Evolutionary conservation across 345 rosid species (phyloP), one percentile per base, ranked within the genome.

Genomic region (Pugionium dolabratum): DNA sequence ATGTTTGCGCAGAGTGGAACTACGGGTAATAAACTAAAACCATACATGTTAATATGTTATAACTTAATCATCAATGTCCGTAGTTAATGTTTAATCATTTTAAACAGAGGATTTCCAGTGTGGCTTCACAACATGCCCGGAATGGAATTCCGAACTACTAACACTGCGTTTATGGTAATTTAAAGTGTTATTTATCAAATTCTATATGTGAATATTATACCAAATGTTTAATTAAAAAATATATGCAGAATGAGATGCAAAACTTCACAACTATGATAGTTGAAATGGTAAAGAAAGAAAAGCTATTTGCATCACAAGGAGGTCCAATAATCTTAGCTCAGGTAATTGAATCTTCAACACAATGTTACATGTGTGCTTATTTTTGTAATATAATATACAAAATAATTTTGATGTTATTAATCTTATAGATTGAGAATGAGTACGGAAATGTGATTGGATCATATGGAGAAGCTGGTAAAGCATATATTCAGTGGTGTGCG

Each of bases 291-390:
- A 86, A 74, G 59, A 54, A 52, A 7, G 86, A 78, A 54, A 86
- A 86, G 64, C 26, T 89, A 31, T 86, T 81, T 72, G 86, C 88
- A 59, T 51, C 90, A 51, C 92, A 89, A 72, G 93, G 96, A 71
- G 93, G 96, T 4, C 96, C 93, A 1, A 86, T 89, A 28, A 68
- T 89, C 62, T 77, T 86, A 62, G 74, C 87, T 35, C 96, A 88
- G 86, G 78, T 46, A 86, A 37, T 79, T 64, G 8, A 18, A 80
- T 3, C 66, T 84, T 11, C 18, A 18, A 80, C 4, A 51, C 1
- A 27, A 60, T 18, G 18, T 18, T 18, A 18, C 18, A 18, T 18
- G 18, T 18, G 18, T 18, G 18, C 18, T 18, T 18, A 18, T 18
- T 18, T 18, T 18, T 18, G 18, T 18, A 18, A 18, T 18, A 18